Conservation (phyloP, 2,329 filamentous ascomycete species). For the Aureobasidium sp. region DNA sequence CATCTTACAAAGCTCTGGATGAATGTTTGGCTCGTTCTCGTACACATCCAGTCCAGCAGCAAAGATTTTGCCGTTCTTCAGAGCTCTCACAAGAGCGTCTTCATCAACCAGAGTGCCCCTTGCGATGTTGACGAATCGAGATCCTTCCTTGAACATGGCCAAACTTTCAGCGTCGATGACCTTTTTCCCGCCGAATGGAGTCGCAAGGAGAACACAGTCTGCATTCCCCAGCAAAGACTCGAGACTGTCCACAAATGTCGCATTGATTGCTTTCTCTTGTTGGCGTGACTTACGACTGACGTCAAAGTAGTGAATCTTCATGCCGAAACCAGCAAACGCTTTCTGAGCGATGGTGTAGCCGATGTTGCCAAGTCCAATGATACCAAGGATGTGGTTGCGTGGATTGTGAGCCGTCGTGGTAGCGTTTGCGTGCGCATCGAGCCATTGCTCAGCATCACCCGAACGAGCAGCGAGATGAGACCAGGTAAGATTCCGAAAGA, state of each 20-base stretch:
- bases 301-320: conserved; percentile 60
- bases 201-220: conserved; percentile 58
- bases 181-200: conserved; percentile 45
- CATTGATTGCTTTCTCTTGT: conserved; percentile 44
- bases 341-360: conserved; percentile 50
- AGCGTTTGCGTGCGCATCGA: conserved; percentile 53
- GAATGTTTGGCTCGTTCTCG: conserved; percentile 48
- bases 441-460: conserved; percentile 42
- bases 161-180: conserved; percentile 47
- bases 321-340: conserved; percentile 53
- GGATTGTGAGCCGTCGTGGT: conserved; percentile 58
- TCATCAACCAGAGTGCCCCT: conserved; percentile 60
- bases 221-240: conserved; percentile 44
- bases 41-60: conserved; percentile 57
- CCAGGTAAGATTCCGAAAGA: conserved; percentile 63
- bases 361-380: conserved; percentile 61
- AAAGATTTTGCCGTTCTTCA: conserved; percentile 46
- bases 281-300: conserved; percentile 43
- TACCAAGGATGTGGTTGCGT: conserved; percentile 52
- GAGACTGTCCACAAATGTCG: conserved; percentile 47
- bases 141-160: conserved; percentile 45
- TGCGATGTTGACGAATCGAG: conserved; percentile 59
- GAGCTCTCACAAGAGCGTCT: conserved; percentile 52
- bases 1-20: conserved; percentile 37
- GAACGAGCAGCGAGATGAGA: conserved; percentile 51